These are phyloP conservation scores for Fimicolochytrium jonesii DNA, from an alignment of 192 early-diverging fungal genomes.

Conservation along the genomic window DNA sequence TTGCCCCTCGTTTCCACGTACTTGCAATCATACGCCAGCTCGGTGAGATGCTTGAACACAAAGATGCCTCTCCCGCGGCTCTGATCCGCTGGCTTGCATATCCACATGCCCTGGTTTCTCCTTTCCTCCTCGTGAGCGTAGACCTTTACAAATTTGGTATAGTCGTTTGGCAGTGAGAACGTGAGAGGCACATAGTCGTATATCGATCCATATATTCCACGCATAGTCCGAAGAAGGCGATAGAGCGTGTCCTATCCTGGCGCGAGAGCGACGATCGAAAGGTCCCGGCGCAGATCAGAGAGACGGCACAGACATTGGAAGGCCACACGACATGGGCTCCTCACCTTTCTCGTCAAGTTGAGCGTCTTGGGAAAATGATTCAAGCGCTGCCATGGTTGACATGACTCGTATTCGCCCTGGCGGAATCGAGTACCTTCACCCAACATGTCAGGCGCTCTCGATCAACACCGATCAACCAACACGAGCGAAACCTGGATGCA, in stretches of 20 bases:
- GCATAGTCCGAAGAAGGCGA: slow-evolving; percentile 40
- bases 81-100: slow-evolving; percentile 49
- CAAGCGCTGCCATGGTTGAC: slow-evolving; percentile 34
- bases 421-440: slow-evolving; percentile 31
- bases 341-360: slow-evolving; percentile 36
- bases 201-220: slow-evolving; percentile 35
- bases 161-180: slow-evolving; percentile 45
- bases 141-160: slow-evolving; percentile 36
- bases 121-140: slow-evolving; percentile 34
- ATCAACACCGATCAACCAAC: background rate
- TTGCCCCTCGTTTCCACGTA: slow-evolving; percentile 9
- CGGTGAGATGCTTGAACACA: slow-evolving; percentile 39
- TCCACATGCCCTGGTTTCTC: slow-evolving; percentile 23
- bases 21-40: slow-evolving; percentile 47
- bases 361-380: slow-evolving; percentile 49
- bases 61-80: slow-evolving; percentile 45
- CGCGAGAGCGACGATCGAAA: background rate
- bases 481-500: background rate
- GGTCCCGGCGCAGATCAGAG: too few relatives aligned
- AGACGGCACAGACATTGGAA: slow-evolving; percentile 3
- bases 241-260: slow-evolving; percentile 33
- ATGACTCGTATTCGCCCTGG: slow-evolving; percentile 32
- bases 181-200: slow-evolving; percentile 45
- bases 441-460: background rate
- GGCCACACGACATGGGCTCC: background rate